These are phyloP conservation scores for Mycena venus DNA, from an alignment of 768 basidiomycete genomes.

Conservation along the genomic window DNA sequence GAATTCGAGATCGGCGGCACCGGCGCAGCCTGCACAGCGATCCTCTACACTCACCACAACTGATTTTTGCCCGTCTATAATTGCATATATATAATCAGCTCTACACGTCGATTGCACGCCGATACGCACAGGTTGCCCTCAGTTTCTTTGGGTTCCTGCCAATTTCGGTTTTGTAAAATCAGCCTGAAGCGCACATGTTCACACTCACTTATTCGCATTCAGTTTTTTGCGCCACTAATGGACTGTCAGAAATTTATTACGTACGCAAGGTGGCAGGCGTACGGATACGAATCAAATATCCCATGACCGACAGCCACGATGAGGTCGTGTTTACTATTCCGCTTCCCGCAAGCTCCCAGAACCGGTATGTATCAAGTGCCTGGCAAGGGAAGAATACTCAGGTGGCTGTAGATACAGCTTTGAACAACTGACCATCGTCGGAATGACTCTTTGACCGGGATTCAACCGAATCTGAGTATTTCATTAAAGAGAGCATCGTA, in stretches of 20 bases:
- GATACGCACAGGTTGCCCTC: background rate
- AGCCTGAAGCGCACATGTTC: background rate
- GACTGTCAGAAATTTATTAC: background rate
- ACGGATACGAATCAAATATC: constrained; percentile 39
- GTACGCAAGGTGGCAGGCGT: background rate
- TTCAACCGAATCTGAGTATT: too few relatives aligned
- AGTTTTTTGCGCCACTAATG: constrained; percentile 12
- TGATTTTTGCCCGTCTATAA: background rate
- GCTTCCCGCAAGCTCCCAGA: constrained; percentile 40
- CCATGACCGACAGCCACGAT: constrained; percentile 40
- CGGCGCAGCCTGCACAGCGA: constrained; percentile 20
- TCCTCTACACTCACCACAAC: constrained; percentile 14
- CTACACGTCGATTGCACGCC: too few relatives aligned
- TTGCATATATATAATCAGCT: background rate
- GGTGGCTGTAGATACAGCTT: background rate
- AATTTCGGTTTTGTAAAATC: background rate
- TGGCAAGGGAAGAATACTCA: background rate
- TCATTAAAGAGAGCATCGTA: too few relatives aligned
- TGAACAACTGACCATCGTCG: background rate
- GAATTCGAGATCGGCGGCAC: constrained; percentile 22
- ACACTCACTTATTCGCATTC: constrained; percentile 22
- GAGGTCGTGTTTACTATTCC: constrained; percentile 30
- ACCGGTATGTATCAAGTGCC: constrained; percentile 37
- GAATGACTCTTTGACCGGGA: background rate
- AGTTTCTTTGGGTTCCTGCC: background rate